Base-by-base conservation (phyloP, 108 stramenopile species). In the Tribonema minus region DNA sequence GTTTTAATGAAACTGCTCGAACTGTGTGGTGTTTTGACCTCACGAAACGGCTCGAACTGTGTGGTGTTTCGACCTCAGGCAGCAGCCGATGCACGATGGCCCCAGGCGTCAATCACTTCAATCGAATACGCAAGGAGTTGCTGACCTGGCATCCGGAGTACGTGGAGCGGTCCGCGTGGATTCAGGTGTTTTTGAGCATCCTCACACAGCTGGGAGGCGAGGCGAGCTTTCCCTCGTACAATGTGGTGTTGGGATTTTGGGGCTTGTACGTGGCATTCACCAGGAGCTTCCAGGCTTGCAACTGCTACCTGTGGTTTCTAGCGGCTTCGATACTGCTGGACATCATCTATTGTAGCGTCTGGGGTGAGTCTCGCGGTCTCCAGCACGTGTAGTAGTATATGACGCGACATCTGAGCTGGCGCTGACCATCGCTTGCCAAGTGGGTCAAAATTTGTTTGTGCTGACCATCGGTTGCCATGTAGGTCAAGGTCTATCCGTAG, bases 171-270 rank as follows among this genome's bases (percentile, higher is more conserved):
- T 46, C 33, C 3, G 77, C 77, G 12, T 78, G 77, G 77, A 37
- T 36, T 12, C 77, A 78, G 38, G 58, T 78, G 5, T 61, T 78
- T 31, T 61, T 78, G 0, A 61, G 64, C 5, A 60, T 78, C 36
- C 68, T 78, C 61, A 78, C 77, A 27, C 77, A 78, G 68, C 67
- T 67, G 29, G 65, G 68, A 60, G 67, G 33, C 20, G 65, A 0
- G 5, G 23, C 62, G 12, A 63, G 9, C 62, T 78, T 78, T 34
- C 77, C 77, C 20, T 78, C 77, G 33, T 78, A 78, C 61, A 78
- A 78, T 66, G 60, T 78, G 59, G 77, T 78, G 34, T 41, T 78
- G 25, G 77, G 77, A n/a, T 70, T 78, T 58, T 78, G 77, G 77
- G 68, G 77, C 29, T 31, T 78, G 54, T 78, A 78, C 68, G 58